Evolutionary conservation across 2,329 filamentous ascomycete genomes (phyloP), one percentile per base, ranked within the genome.

Genomic region (Lithohypha guttulata): DNA sequence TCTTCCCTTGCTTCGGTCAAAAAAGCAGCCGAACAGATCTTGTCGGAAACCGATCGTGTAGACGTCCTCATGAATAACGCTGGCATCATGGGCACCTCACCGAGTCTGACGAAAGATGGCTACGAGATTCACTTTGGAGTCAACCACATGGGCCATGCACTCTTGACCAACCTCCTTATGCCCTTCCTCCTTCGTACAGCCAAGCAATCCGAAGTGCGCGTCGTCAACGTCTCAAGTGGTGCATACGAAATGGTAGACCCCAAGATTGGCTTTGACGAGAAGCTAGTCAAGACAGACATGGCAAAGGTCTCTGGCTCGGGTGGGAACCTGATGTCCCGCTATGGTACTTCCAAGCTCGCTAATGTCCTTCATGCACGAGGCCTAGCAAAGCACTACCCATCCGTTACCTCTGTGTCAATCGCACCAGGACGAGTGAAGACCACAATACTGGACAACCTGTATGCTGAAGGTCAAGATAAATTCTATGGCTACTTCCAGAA

Each of bases 51-150:
- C 15, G 40, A 50, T 9, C 56, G 57, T 4, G 54, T 70, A 2
- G 66, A 70, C 45, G 58, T 69, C 21, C 52, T 68, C 3, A 58
- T 69, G 41, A 61, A 61, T 30, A 68, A 69, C 42, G 66, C 66
- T 1, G 67, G 63, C 1, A 55, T 68, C 23, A 66, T 69, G 60
- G 61, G 57, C 0, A 48, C 46, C 13, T 56, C 62, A 3, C 53
- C 60, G 0, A 56, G 43, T 2, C 46, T 61, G 6, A 67, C 64
- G 4, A 49, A 53, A 18, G 62, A 71, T 13, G 66, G 67, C 10
- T 71, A 68, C 42, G 69, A 72, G 47, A 45, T 64, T 7, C 62
- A 69, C 42, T 68, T 71, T 42, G 66, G 61, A 1, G 66, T 60
- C 2, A 73, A 72, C 41, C 65, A 71, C 48, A 47, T 71, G 26